phyloP scores from a whole-genome alignment of 106 monocot species.

The Acanthochlamys bracteata region DNA sequence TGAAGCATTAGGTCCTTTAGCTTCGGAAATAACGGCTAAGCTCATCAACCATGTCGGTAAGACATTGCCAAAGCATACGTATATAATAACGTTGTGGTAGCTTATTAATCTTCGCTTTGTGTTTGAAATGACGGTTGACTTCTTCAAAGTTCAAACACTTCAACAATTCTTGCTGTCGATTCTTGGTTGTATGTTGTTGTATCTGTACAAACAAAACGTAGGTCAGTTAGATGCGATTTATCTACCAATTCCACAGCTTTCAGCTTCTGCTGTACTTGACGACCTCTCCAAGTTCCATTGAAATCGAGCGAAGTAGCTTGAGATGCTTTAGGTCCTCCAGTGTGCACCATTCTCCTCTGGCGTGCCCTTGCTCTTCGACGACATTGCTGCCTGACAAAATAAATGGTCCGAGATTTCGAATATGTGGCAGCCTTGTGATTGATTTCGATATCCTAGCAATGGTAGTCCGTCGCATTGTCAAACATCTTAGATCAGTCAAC shows the following conservation, averaged over 20 bases:
- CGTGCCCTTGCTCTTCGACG: background rate
- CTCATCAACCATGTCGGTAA: slow-evolving; percentile 12
- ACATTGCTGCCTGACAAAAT: background rate
- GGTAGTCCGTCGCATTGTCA: slow-evolving; percentile 9
- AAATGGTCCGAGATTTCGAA: slow-evolving; percentile 13
- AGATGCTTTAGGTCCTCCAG: slow-evolving; percentile 9
- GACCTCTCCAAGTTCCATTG: slow-evolving; percentile 11
- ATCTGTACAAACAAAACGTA: background rate
- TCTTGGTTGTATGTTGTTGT: background rate
- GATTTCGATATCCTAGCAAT: slow-evolving; percentile 12
- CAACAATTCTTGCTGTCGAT: background rate
- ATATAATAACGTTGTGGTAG: too few species aligned
- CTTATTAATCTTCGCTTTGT: too few species aligned
- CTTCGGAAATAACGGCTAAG: background rate
- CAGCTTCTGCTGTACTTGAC: background rate
- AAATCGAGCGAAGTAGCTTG: background rate
- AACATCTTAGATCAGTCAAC: slow-evolving; percentile 13
- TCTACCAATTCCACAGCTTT: background rate
- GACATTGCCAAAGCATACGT: slow-evolving; percentile 6
- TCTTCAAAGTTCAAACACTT: slow-evolving; percentile 9
- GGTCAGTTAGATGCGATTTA: background rate
- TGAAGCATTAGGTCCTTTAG: background rate
- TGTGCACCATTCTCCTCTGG: slow-evolving; percentile 1
- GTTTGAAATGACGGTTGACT: too few species aligned
- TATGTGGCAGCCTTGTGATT: slow-evolving; percentile 15